Percentiles rank a stretch among this genome's conserved stretches.
Evolutionary conservation across 2,329 filamentous ascomycete species (phyloP).

Genomic region (Aureobasidium subglaciale): DNA sequence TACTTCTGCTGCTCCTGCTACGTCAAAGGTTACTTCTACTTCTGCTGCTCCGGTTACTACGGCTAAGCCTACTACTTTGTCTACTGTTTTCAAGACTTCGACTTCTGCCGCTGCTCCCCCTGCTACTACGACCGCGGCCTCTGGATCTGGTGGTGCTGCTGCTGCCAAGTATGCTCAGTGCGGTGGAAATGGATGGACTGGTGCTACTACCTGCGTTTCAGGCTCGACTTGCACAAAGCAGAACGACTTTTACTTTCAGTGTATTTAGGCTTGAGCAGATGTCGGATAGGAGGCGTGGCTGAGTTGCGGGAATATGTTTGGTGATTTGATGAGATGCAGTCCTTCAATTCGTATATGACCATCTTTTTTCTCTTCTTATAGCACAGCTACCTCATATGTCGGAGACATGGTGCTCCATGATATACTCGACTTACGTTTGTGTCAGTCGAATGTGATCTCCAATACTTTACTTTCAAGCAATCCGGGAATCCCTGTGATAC

Average conservation of each 20-base stretch:
- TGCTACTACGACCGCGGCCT: slow-evolving; percentile 11
- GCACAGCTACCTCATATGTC: background rate
- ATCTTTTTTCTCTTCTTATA: background rate
- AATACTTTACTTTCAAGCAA: too few relatives aligned
- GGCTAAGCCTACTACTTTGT: background rate
- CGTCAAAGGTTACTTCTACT: background rate
- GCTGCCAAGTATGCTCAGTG: slow-evolving; percentile 26
- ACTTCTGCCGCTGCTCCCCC: background rate
- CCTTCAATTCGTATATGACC: background rate
- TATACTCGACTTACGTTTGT: too few relatives aligned
- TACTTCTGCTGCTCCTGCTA: slow-evolving; percentile 18
- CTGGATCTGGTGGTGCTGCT: background rate
- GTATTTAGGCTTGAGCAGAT: slow-evolving; percentile 16
- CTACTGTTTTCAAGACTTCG: slow-evolving; percentile 7
- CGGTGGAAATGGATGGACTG: slow-evolving; percentile 31
- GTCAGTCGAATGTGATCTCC: too few relatives aligned
- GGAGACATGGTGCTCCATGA: too few relatives aligned
- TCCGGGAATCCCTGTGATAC: too few relatives aligned
- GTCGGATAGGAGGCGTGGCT: too few relatives aligned
- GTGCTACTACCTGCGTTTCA: slow-evolving; percentile 28
- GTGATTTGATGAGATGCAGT: background rate
- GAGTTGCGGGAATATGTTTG: background rate
- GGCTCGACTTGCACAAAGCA: slow-evolving; percentile 29
- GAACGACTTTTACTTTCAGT: slow-evolving; percentile 35
- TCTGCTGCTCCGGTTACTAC: background rate